Evolutionary conservation across 1,139 yeast species (phyloP), one percentile per base, ranked within the genome.

Genomic region (Diutina mesorugosa): DNA sequence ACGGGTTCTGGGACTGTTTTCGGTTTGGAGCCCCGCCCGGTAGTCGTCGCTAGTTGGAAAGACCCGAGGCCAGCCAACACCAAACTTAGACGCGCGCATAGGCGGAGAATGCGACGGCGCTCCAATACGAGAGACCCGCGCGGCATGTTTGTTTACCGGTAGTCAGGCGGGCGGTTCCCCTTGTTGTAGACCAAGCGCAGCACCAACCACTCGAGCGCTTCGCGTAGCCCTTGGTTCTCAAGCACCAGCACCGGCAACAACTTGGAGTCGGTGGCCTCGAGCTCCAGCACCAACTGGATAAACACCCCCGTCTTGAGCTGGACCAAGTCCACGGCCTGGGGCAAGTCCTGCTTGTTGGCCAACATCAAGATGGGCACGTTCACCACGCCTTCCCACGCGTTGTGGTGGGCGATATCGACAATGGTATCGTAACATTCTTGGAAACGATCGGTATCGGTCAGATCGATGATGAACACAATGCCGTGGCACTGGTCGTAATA

Each of bases 261-360:
- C 59, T 96, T 80, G 61, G 90, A 84, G 67, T 93, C 98, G 45
- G 97, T 81, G 0, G 98, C 98, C 63, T 89, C 89, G 66, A 93
- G 72, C 64, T 85, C 77, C 80, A 76, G 87, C 81, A 59, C 97
- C 86, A 66, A 87, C 79, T 68, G 84, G 74, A 75, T 91, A 82
- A 78, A 93, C 77, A 65, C 91, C 70, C 79, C 95, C 78, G 77
- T 91, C 83, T 68, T 93, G 78, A 71, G 87, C 83, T 72, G 82
- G 80, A 62, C 97, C 72, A 91, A 75, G 63, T 90, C 87, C 56
- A 85, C 90, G 26, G 79, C 80, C 56, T 76, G 76, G 54, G 89
- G 90, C 58, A 87, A 74, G 69, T 93, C 99, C 72, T 90, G 97
- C 69, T 93, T 93, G 69, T 93, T 93, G 9, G 97, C 98, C 66